A percentile compares a stretch with the other conserved stretches of the same genome.
These are phyloP conservation scores for Linum usitatissimum DNA, from an alignment of 345 rosid genomes.

Conservation along the genomic window DNA sequence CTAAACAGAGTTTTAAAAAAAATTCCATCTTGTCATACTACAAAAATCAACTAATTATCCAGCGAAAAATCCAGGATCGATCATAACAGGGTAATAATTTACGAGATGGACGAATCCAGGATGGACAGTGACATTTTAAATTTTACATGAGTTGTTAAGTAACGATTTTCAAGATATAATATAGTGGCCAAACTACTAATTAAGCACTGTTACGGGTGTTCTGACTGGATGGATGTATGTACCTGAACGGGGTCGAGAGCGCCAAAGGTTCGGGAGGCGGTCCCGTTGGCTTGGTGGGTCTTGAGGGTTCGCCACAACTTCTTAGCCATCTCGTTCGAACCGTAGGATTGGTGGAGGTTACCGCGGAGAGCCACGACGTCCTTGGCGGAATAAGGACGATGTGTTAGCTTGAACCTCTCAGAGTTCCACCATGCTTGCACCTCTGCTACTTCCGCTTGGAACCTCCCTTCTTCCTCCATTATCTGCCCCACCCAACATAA, in stretches of 20 bases:
- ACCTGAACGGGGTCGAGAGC: constrained; percentile 95
- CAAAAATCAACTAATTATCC: no score
- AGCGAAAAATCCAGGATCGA: no score
- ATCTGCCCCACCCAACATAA: constrained; percentile 26
- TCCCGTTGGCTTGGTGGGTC: constrained; percentile 77
- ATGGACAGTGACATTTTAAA: no score
- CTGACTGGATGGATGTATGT: no score
- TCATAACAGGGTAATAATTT: no score
- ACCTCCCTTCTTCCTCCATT: constrained; percentile 88
- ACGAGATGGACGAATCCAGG: no score
- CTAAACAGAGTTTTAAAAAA: constrained; percentile 53
- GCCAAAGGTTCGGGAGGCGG: constrained; percentile 87
- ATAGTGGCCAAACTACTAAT: no score
- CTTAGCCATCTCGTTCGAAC: constrained; percentile 81
- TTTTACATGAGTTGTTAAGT: no score
- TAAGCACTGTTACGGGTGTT: no score
- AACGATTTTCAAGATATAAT: no score
- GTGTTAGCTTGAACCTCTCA: constrained; percentile 91
- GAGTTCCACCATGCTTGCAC: constrained; percentile 96
- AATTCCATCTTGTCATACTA: no score
- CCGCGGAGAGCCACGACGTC: constrained; percentile 88
- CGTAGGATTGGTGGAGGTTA: constrained; percentile 64
- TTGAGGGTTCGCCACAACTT: constrained; percentile 88
- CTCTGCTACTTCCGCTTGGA: constrained; percentile 82
- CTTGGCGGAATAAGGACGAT: constrained; percentile 67